Conservation (phyloP, 345 rosid genomes). For the Moringa oleifera region DNA sequence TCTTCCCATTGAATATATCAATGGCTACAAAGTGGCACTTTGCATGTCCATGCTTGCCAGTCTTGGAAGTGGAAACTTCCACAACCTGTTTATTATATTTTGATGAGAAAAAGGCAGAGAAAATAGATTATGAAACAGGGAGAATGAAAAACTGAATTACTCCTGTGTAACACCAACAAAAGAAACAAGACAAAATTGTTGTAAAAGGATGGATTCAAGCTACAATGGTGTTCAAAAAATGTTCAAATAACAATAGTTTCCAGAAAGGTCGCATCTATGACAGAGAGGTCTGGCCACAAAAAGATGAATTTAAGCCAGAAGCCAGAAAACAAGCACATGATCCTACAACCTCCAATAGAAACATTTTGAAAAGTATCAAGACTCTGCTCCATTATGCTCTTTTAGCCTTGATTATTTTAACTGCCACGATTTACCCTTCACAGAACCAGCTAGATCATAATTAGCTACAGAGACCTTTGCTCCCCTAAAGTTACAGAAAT, state of each 20-base stretch:
- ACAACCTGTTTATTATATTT: conserved; percentile 43
- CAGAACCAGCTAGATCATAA: too few relatives aligned
- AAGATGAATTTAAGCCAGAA: not conserved
- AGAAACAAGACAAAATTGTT: not conserved
- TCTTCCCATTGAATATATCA: conserved; percentile 67
- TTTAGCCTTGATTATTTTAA: too few relatives aligned
- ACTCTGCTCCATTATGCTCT: too few relatives aligned
- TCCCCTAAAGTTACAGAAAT: too few relatives aligned
- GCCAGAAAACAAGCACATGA: not conserved
- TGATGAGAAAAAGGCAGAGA: not conserved
- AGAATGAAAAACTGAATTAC: conserved; percentile 3
- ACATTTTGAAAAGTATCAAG: too few relatives aligned
- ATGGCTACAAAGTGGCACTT: conserved; percentile 77
- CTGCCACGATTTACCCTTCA: too few relatives aligned
- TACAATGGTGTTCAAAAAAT: too few relatives aligned
- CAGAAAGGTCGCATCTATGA: not conserved
- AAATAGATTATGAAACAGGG: not conserved
- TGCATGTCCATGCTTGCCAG: conserved; percentile 78
- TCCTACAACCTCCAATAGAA: too few relatives aligned
- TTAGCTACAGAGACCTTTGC: too few relatives aligned
- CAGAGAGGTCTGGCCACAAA: not conserved
- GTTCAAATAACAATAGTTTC: too few relatives aligned
- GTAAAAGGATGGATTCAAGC: not conserved
- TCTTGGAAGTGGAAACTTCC: conserved; percentile 76
- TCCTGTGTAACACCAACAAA: not conserved